Conservation (phyloP, 176 grass and related monocot species). For the Luzula sylvatica region DNA sequence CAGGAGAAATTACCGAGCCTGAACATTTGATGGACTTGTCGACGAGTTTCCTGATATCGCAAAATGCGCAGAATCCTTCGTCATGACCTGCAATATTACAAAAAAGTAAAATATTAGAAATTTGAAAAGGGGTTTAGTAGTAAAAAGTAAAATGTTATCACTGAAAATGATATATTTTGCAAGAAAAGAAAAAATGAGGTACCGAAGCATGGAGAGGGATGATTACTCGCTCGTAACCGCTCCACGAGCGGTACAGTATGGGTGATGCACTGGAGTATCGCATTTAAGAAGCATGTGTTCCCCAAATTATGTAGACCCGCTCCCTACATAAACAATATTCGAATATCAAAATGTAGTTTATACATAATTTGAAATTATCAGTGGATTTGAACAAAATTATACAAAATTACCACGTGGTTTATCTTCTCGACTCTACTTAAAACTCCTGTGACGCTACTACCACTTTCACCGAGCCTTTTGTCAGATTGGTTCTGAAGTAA, state of each 20-base stretch:
- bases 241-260: constrained; percentile 73
- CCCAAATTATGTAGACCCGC: constrained; percentile 81
- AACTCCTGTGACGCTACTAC: too few relatives aligned
- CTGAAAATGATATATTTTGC: background rate
- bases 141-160: background rate
- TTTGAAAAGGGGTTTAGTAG: background rate
- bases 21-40: constrained; percentile 37
- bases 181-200: constrained; percentile 18
- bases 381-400: too few relatives aligned
- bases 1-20: constrained; percentile 48
- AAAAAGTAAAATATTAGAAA: constrained; percentile 3
- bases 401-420: too few relatives aligned
- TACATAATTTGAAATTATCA: too few relatives aligned
- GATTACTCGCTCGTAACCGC: constrained; percentile 36
- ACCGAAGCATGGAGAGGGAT: constrained; percentile 47
- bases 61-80: constrained; percentile 72
- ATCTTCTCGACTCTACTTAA: too few relatives aligned
- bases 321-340: constrained; percentile 32
- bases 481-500: too few relatives aligned
- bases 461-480: too few relatives aligned
- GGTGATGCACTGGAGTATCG: constrained; percentile 81
- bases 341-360: too few relatives aligned
- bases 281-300: constrained; percentile 87
- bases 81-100: constrained; percentile 30
- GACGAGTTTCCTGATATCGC: constrained; percentile 63